Percentiles rank a stretch among this genome's conserved stretches.
phyloP scores from a whole-genome alignment of 179 eudicot genomes.

The Vitellaria paradoxa region DNA sequence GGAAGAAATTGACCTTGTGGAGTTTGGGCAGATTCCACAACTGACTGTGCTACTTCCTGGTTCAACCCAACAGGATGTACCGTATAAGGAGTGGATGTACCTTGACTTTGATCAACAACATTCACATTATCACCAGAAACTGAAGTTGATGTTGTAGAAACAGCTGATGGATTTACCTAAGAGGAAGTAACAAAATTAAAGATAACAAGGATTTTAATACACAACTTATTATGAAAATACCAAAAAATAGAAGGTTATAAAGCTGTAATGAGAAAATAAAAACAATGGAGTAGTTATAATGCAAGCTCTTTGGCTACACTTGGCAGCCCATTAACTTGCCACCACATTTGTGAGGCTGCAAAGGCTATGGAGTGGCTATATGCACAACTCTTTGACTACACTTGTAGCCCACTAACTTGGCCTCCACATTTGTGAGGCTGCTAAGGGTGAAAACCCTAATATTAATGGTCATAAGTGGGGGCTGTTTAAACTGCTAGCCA shows the following conservation, averaged over 20 bases:
- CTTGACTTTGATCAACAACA: slow-evolving; percentile 30
- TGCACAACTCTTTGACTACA: neutral
- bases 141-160: slow-evolving; percentile 38
- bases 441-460: too few species aligned
- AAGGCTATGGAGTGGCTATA: slow-evolving; percentile 4
- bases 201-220: slow-evolving; percentile 6
- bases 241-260: neutral
- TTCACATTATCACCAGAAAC: slow-evolving; percentile 38
- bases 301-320: too few species aligned
- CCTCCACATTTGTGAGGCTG: too few species aligned
- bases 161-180: slow-evolving; percentile 62
- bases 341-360: too few species aligned
- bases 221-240: neutral
- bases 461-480: too few species aligned
- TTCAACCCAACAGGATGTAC: slow-evolving; percentile 28
- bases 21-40: slow-evolving; percentile 37
- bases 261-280: neutral
- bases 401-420: neutral
- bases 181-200: neutral
- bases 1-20: slow-evolving; percentile 50
- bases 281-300: too few species aligned
- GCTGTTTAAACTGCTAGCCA: too few species aligned
- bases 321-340: too few species aligned
- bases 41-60: slow-evolving; percentile 40
- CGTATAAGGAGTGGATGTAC: slow-evolving; percentile 26